A percentile compares a stretch with the other conserved stretches of the same genome.
phyloP scores from a whole-genome alignment of 345 rosid species.

The Lepidium africanum region DNA sequence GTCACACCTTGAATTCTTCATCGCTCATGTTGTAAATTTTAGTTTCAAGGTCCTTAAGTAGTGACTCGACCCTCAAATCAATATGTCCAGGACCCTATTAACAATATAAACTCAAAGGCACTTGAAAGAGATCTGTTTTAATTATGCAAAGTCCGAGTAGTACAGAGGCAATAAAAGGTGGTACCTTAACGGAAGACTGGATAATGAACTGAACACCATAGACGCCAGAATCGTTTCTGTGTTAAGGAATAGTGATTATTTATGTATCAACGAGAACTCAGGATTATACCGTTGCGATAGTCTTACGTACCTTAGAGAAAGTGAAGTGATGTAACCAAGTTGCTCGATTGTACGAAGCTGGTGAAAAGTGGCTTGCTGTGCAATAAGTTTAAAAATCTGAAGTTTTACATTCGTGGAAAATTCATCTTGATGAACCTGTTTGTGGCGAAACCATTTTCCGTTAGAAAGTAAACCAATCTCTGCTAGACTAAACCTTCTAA shows the following conservation, averaged over 20 bases:
- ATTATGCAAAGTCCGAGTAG: not conserved
- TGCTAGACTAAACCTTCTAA: not conserved
- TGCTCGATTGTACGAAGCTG: conserved; percentile 91
- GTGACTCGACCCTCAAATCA: conserved; percentile 69
- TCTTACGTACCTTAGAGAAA: conserved; percentile 43
- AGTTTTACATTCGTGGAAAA: conserved; percentile 55
- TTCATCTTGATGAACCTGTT: conserved; percentile 77
- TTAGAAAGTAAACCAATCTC: not conserved
- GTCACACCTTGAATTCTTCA: conserved; percentile 76
- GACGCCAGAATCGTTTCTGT: conserved; percentile 59
- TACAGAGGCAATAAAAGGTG: not conserved
- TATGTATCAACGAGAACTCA: not conserved
- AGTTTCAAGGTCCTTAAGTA: conserved; percentile 58
- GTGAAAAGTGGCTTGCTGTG: conserved; percentile 81
- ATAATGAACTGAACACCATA: conserved; percentile 62
- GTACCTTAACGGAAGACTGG: conserved; percentile 78
- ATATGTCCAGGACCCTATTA: conserved; percentile 64
- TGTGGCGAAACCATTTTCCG: not conserved
- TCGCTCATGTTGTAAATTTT: conserved; percentile 53
- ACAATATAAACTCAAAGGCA: not conserved
- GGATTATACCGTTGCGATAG: not conserved
- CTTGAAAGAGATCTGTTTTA: not conserved
- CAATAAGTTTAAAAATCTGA: conserved; percentile 52
- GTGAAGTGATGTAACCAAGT: conserved; percentile 73
- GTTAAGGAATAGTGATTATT: not conserved